Conservation (phyloP, 495 filamentous ascomycete genomes). For the Hypomontagnella monticulosa region DNA sequence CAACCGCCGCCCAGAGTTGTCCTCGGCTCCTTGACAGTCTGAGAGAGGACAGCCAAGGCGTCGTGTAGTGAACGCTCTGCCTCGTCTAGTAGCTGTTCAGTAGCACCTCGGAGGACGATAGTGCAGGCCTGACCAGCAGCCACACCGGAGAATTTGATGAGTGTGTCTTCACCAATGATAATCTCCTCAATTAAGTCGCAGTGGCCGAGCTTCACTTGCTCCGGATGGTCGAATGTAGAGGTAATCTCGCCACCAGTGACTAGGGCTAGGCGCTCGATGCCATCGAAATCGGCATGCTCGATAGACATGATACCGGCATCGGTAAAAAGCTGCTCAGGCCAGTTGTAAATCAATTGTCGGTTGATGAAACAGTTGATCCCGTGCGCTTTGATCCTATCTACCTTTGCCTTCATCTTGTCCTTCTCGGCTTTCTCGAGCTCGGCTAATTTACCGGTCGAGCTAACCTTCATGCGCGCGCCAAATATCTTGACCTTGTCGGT, state of each 20-base stretch:
- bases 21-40: slow-evolving; percentile 93
- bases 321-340: slow-evolving; percentile 98
- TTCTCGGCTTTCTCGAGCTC: slow-evolving; percentile 97
- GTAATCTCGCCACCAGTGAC: slow-evolving; percentile 98
- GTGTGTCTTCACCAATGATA: slow-evolving; percentile 95
- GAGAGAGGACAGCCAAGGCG: slow-evolving; percentile 94
- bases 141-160: slow-evolving; percentile 97
- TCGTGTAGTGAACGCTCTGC: slow-evolving; percentile 96
- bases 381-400: slow-evolving; percentile 97
- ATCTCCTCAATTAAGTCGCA: slow-evolving; percentile 98
- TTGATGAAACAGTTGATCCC: slow-evolving; percentile 99
- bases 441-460: slow-evolving; percentile 92
- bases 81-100: slow-evolving; percentile 95
- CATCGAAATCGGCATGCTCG: slow-evolving; percentile 98
- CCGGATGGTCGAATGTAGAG: slow-evolving; percentile 97
- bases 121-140: slow-evolving; percentile 95
- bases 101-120: slow-evolving; percentile 94
- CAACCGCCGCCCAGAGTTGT: slow-evolving; percentile 96
- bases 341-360: slow-evolving; percentile 99
- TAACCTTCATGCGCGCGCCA: slow-evolving; percentile 93
- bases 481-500: slow-evolving; percentile 99
- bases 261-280: slow-evolving; percentile 91
- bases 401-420: slow-evolving; percentile 99
- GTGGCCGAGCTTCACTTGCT: slow-evolving; percentile 92
- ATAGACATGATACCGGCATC: slow-evolving; percentile 98